These are phyloP conservation scores for Cryptosporidium ubiquitum DNA, from an alignment of 169 alveolate genomes.

Conservation along the genomic window DNA sequence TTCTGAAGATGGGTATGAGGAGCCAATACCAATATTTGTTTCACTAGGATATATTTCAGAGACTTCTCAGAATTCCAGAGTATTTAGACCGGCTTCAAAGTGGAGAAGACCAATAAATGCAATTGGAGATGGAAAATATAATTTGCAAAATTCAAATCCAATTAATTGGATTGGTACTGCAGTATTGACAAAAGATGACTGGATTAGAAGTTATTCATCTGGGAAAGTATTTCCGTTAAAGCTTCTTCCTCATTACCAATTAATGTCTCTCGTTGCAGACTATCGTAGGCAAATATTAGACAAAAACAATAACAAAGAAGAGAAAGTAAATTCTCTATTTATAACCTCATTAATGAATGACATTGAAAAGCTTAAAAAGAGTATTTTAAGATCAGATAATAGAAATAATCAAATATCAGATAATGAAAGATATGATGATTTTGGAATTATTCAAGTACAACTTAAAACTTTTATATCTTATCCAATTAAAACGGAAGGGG, in stretches of 20 bases:
- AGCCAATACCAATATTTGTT: slow-evolving; percentile 56
- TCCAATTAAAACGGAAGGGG: slow-evolving; percentile 37
- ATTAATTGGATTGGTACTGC: slow-evolving; percentile 67
- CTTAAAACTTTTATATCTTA: slow-evolving; percentile 57
- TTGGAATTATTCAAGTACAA: slow-evolving; percentile 54
- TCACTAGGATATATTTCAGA: slow-evolving; percentile 62
- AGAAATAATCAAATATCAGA: background rate
- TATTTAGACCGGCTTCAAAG: slow-evolving; percentile 57
- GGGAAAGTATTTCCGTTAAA: slow-evolving; percentile 15
- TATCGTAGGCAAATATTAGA: slow-evolving; percentile 12
- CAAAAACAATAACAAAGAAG: background rate
- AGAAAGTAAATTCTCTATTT: background rate
- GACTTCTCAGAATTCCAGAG: slow-evolving; percentile 1
- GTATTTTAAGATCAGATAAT: background rate
- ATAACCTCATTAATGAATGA: slow-evolving; percentile 9
- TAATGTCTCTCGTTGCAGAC: slow-evolving; percentile 6
- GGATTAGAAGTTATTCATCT: slow-evolving; percentile 41
- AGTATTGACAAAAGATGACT: slow-evolving; percentile 31
- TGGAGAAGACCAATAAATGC: slow-evolving; percentile 72
- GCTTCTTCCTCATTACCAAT: slow-evolving; percentile 38
- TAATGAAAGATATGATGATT: background rate
- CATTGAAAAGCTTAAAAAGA: slow-evolving; percentile 7
- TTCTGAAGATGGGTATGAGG: background rate
- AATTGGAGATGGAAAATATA: slow-evolving; percentile 60
- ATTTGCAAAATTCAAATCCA: slow-evolving; percentile 5